A percentile compares a stretch with the other conserved stretches of the same genome.
Evolutionary conservation across 768 basidiomycete genomes (phyloP).

Genomic region (Rhizopogon vesiculosus): DNA sequence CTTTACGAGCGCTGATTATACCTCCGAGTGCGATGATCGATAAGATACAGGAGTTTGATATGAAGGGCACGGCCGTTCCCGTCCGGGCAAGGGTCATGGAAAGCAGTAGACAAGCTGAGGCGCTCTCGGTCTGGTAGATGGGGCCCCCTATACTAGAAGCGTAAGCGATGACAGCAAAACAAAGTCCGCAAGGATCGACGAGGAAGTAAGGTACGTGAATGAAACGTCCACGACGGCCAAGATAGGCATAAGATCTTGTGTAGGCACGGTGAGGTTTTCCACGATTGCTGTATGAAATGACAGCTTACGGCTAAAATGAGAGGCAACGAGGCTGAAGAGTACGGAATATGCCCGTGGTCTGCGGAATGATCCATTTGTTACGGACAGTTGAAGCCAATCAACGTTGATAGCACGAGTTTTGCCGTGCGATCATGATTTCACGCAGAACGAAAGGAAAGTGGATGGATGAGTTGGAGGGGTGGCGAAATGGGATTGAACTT

Average conservation of each 20-base stretch:
- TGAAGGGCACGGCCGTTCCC: neutral
- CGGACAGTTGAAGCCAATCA: neutral
- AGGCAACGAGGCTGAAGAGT: slow-evolving; percentile 4
- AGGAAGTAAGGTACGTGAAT: neutral
- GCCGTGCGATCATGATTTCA: neutral
- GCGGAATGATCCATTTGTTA: slow-evolving; percentile 2
- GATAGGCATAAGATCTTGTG: slow-evolving; percentile 12
- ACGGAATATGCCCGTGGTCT: slow-evolving; percentile 7
- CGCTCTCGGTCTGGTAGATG: too few relatives aligned
- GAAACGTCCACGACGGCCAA: neutral
- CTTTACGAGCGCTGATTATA: too few relatives aligned
- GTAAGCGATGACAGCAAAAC: neutral
- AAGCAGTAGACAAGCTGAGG: too few relatives aligned
- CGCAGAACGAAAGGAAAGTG: too few relatives aligned
- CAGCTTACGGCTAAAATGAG: slow-evolving; percentile 6
- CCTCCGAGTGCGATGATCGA: too few relatives aligned
- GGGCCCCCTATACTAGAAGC: too few relatives aligned
- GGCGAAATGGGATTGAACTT: neutral
- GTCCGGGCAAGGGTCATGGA: neutral
- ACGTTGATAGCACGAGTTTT: slow-evolving; percentile 3
- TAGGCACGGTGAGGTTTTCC: neutral
- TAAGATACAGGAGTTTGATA: too few relatives aligned
- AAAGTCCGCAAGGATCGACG: neutral
- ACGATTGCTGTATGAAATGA: slow-evolving; percentile 1
- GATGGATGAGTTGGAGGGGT: neutral